These are phyloP conservation scores for Reutealis trisperma DNA, from an alignment of 345 rosid species.

Conservation along the genomic window DNA sequence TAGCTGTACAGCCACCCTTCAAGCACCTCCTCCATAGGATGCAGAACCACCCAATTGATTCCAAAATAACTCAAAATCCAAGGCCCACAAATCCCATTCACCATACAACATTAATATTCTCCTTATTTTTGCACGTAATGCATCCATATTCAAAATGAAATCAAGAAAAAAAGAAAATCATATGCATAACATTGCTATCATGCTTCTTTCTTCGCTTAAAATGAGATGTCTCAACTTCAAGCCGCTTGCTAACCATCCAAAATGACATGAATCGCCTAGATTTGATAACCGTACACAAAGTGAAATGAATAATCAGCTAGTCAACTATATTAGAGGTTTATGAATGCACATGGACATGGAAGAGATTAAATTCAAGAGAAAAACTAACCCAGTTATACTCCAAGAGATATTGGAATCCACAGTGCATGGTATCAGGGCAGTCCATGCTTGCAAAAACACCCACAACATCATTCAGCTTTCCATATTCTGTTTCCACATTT, in stretches of 20 bases:
- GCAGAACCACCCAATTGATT: not conserved
- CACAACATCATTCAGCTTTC: conserved; percentile 61
- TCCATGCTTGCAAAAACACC: conserved; percentile 81
- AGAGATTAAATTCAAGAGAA: conserved; percentile 7
- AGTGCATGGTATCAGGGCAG: conserved; percentile 70
- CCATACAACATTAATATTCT: not conserved
- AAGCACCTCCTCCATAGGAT: not conserved
- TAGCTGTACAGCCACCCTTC: not conserved
- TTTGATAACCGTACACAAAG: not conserved
- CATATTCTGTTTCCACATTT: conserved; percentile 35
- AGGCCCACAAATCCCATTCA: not conserved
- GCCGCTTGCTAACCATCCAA: not conserved
- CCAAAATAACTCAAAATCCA: not conserved
- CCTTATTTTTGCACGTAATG: not conserved
- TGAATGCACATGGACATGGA: not conserved
- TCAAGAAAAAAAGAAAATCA: not conserved
- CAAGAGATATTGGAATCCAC: conserved; percentile 81
- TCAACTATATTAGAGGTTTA: not conserved
- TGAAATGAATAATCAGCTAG: not conserved
- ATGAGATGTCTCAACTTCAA: not conserved
- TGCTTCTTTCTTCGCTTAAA: not conserved
- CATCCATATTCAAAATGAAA: not conserved
- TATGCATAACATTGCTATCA: not conserved
- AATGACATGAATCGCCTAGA: not conserved
- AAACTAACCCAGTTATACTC: conserved; percentile 83